phyloP scores from a whole-genome alignment of 257 asterid species.

The Lavandula angustifolia region DNA sequence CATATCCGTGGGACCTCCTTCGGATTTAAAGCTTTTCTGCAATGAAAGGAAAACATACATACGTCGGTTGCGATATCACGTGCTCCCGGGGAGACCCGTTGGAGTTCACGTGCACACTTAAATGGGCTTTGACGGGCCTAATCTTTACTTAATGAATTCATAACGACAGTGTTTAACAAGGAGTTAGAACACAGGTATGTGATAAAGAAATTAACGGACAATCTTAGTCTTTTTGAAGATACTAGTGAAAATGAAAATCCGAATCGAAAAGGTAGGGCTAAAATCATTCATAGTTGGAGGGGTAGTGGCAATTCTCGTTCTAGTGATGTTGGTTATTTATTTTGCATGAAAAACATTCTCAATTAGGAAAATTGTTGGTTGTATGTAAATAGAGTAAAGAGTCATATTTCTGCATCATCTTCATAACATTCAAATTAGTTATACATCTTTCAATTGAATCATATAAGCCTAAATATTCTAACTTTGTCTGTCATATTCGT shows the following conservation, averaged over 20 bases:
- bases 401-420: too few species aligned
- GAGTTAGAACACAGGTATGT: neutral
- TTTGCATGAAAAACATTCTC: too few species aligned
- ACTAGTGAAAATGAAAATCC: neutral
- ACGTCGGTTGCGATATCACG: slow-evolving; percentile 26
- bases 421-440: too few species aligned
- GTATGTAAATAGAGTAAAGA: too few species aligned
- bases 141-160: neutral
- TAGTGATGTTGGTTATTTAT: too few species aligned
- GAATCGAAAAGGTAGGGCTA: neutral
- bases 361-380: too few species aligned
- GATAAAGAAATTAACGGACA: neutral
- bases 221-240: neutral
- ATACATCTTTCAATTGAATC: too few species aligned
- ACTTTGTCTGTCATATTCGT: too few species aligned
- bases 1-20: neutral
- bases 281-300: neutral
- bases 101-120: slow-evolving; percentile 25
- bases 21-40: neutral
- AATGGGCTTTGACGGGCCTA: slow-evolving; percentile 13
- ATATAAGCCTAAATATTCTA: too few species aligned
- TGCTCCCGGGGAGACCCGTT: slow-evolving; percentile 16
- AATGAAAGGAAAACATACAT: slow-evolving; percentile 1
- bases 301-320: neutral
- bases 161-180: too few species aligned